These are phyloP conservation scores for Platanus orientalis DNA, from an alignment of 164 flowering plant genomes.

Conservation along the genomic window DNA sequence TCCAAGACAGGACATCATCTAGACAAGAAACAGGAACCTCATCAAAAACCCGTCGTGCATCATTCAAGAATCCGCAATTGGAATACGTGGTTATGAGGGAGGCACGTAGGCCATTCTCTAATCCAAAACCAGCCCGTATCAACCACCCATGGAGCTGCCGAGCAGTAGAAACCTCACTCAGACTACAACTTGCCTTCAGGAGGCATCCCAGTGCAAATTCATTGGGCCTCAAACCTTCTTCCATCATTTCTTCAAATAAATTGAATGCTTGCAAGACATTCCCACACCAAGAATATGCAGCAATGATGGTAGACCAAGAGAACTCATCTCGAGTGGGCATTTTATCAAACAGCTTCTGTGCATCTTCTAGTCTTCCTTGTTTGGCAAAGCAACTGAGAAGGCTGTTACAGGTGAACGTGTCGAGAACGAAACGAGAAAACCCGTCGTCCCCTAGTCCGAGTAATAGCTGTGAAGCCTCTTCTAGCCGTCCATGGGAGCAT, in stretches of 20 bases:
- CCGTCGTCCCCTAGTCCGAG: not conserved
- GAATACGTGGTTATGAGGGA: constrained; percentile 29
- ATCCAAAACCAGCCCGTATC: constrained; percentile 19
- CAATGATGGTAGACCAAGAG: constrained; percentile 20
- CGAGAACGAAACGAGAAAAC: not conserved
- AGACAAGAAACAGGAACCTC: constrained; percentile 7
- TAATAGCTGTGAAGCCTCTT: not conserved
- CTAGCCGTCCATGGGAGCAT: constrained; percentile 3
- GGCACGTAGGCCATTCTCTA: constrained; percentile 12
- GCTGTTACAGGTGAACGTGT: constrained; percentile 4
- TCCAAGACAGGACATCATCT: constrained; percentile 21
- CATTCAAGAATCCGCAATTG: constrained; percentile 18
- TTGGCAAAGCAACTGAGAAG: not conserved
- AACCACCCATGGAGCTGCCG: constrained; percentile 32
- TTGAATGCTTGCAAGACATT: constrained; percentile 8
- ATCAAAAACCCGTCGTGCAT: constrained; percentile 25
- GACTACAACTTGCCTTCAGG: constrained; percentile 20
- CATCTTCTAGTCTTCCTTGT: constrained; percentile 10
- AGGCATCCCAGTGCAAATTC: constrained; percentile 21
- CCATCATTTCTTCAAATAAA: constrained; percentile 18
- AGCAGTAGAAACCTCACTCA: constrained; percentile 15
- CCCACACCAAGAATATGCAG: constrained; percentile 14
- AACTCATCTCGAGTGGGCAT: constrained; percentile 16
- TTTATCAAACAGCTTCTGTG: constrained; percentile 19
- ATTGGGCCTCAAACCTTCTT: constrained; percentile 17